phyloP scores from a whole-genome alignment of 2,329 filamentous ascomycete species.

The Talaromyces pinophilus region DNA sequence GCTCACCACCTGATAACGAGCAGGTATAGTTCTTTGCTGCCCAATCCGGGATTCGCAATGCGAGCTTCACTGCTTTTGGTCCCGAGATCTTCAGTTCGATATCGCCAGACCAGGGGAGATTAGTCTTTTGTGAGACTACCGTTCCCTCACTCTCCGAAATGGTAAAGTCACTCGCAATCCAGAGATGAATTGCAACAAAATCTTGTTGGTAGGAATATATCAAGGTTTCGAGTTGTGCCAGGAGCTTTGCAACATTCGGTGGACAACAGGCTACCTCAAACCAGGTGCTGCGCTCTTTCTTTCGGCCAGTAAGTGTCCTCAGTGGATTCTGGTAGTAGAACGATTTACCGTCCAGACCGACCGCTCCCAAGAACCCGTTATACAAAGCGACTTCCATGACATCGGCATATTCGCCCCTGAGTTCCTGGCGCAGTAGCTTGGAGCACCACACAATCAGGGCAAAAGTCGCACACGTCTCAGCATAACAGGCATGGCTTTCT shows the following conservation, averaged over 20 bases:
- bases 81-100: constrained; percentile 50
- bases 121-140: constrained; percentile 51
- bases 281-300: constrained; percentile 57
- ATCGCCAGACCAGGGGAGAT: constrained; percentile 61
- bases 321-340: constrained; percentile 66
- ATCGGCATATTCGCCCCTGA: constrained; percentile 56
- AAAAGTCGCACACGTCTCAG: constrained; percentile 60
- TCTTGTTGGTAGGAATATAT: constrained; percentile 35
- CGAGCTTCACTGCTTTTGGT: constrained; percentile 43
- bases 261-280: constrained; percentile 63
- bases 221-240: constrained; percentile 61
- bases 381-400: constrained; percentile 64
- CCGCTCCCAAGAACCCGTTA: constrained; percentile 61
- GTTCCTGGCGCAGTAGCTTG: constrained; percentile 33
- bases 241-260: constrained; percentile 59
- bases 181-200: constrained; percentile 47
- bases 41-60: constrained; percentile 59
- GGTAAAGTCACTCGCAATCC: constrained; percentile 35
- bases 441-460: constrained; percentile 22
- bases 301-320: constrained; percentile 54
- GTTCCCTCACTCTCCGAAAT: constrained; percentile 37
- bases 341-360: constrained; percentile 57
- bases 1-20: constrained; percentile 19
- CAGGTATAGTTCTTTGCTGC: constrained; percentile 25
- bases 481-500: constrained; percentile 64